Evolutionary conservation across 2,329 filamentous ascomycete species (phyloP).

Genomic region (Aspergillus tubingensis): DNA sequence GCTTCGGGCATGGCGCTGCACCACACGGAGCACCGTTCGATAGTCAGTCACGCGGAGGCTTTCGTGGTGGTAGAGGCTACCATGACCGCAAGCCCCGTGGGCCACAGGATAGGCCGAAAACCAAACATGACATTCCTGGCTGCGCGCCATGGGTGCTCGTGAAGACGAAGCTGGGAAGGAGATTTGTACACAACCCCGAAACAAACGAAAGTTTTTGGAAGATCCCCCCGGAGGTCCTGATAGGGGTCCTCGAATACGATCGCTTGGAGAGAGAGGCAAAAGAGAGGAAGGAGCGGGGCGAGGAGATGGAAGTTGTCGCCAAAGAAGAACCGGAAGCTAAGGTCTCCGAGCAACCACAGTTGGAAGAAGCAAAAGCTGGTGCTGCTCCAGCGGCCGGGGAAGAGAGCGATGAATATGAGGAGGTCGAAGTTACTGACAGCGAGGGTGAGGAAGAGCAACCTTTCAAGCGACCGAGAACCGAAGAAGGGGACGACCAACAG

Average conservation of each 20-base stretch:
- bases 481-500: slow-evolving; percentile 49
- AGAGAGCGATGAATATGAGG: slow-evolving; percentile 74
- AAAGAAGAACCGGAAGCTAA: slow-evolving; percentile 21
- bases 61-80: slow-evolving; percentile 55
- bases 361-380: slow-evolving; percentile 21
- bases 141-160: slow-evolving; percentile 88
- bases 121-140: slow-evolving; percentile 75
- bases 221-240: slow-evolving; percentile 83
- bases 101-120: slow-evolving; percentile 76
- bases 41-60: slow-evolving; percentile 49
- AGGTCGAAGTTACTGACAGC: slow-evolving; percentile 70
- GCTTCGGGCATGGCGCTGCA: slow-evolving; percentile 17
- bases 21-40: slow-evolving; percentile 27
- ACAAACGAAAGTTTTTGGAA: slow-evolving; percentile 95
- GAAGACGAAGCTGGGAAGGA: slow-evolving; percentile 83
- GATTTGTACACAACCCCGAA: slow-evolving; percentile 85
- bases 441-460: slow-evolving; percentile 56
- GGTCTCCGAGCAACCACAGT: slow-evolving; percentile 11
- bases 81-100: slow-evolving; percentile 66
- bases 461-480: slow-evolving; percentile 55
- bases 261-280: slow-evolving; percentile 69
- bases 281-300: slow-evolving; percentile 53
- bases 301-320: slow-evolving; percentile 26
- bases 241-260: slow-evolving; percentile 69
- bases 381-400: slow-evolving; percentile 40